Evolutionary conservation across 2,329 filamentous ascomycete genomes (phyloP).

Genomic region (Lasiodiplodia gonubiensis): DNA sequence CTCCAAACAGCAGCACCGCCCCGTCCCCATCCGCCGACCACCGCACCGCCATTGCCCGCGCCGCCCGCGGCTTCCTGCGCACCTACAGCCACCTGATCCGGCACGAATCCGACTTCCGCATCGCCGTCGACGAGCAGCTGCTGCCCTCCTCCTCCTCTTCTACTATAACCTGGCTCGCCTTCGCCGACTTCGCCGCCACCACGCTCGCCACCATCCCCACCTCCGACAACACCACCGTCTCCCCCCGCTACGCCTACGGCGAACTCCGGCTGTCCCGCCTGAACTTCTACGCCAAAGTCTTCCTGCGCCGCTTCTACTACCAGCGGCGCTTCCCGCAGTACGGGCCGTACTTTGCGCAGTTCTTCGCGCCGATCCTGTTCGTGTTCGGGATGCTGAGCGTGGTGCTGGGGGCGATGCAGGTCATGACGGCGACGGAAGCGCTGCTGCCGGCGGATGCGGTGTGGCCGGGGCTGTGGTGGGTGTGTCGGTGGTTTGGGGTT

Average conservation of each 20-base stretch:
- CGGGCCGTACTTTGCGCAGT: constrained; percentile 27
- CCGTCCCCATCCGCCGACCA: too few species aligned
- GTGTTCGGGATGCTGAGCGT: constrained; percentile 23
- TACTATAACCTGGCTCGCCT: not conserved
- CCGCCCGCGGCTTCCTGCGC: constrained; percentile 40
- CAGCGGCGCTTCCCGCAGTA: constrained; percentile 22
- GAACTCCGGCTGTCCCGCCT: constrained; percentile 53
- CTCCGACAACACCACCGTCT: constrained; percentile 44
- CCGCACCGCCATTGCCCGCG: not conserved
- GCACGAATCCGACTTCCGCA: constrained; percentile 47
- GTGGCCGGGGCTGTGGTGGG: too few species aligned
- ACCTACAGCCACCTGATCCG: constrained; percentile 51
- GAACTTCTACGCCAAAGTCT: constrained; percentile 51
- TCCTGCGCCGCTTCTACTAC: constrained; percentile 36
- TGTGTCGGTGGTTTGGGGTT: too few species aligned
- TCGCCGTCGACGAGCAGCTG: constrained; percentile 37
- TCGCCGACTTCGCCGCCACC: constrained; percentile 32
- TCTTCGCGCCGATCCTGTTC: constrained; percentile 29
- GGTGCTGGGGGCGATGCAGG: constrained; percentile 30
- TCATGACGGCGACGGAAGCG: constrained; percentile 20
- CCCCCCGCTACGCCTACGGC: constrained; percentile 50
- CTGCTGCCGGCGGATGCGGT: not conserved
- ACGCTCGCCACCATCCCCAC: constrained; percentile 28
- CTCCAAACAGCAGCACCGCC: too few species aligned
- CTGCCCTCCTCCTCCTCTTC: constrained; percentile 35